These are phyloP conservation scores for Aureobasidium sp. DNA, from an alignment of 2,329 filamentous ascomycete genomes.

Conservation along the genomic window DNA sequence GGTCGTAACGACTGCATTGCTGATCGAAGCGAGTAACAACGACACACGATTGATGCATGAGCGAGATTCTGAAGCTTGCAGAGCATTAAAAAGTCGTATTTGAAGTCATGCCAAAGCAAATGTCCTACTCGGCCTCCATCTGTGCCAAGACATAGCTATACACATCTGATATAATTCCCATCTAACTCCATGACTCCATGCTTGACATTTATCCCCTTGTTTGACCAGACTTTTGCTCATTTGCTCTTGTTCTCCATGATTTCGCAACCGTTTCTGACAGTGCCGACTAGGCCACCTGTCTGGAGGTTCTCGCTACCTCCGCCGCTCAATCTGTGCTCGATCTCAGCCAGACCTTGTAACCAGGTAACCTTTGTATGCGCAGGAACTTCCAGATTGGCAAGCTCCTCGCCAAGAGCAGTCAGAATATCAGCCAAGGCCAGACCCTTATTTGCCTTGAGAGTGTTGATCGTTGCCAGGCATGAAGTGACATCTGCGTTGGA, in stretches of 20 bases:
- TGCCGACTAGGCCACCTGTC: conserved; percentile 86
- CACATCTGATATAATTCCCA: neutral
- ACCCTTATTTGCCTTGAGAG: conserved; percentile 77
- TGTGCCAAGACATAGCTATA: neutral
- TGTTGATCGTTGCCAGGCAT: conserved; percentile 80
- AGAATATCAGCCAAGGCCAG: conserved; percentile 91
- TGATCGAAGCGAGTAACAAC: neutral
- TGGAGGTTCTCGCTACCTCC: conserved; percentile 84
- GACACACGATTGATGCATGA: neutral
- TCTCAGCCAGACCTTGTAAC: conserved; percentile 84
- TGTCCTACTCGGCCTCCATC: neutral
- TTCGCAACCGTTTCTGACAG: conserved; percentile 80
- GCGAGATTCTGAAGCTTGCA: neutral
- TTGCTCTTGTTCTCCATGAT: conserved; percentile 41
- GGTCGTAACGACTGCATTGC: neutral
- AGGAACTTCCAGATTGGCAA: conserved; percentile 75
- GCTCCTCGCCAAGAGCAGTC: conserved; percentile 74
- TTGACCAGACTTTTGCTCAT: neutral
- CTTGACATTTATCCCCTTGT: neutral
- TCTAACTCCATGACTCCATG: conserved; percentile 9
- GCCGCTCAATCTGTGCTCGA: conserved; percentile 84
- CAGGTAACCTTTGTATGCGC: conserved; percentile 83
- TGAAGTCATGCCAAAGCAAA: neutral
- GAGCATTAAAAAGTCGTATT: neutral
- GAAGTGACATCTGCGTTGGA: conserved; percentile 81